These are phyloP conservation scores for Gryganskiella cystojenkinii DNA, from an alignment of 192 early-diverging fungal species.

Conservation along the genomic window DNA sequence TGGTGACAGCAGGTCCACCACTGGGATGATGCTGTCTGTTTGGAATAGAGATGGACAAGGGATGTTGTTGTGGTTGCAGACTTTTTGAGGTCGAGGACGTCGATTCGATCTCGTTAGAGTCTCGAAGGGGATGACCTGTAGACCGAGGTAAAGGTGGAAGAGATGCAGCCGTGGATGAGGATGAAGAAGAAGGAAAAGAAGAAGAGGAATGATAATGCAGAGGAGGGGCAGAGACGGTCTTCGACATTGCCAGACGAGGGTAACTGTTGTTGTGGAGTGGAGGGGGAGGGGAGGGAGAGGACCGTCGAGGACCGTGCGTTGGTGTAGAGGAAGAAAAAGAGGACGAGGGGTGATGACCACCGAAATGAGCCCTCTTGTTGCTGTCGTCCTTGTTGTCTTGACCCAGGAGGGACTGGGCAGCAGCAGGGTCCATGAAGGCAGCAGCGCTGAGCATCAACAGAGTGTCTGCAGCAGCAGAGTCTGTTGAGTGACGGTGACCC, in stretches of 20 bases:
- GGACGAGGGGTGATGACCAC: background rate
- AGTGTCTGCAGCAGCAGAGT: constrained; percentile 49
- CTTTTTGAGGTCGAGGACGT: no score
- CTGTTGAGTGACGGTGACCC: constrained; percentile 32
- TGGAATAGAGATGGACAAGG: no score
- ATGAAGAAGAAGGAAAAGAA: background rate
- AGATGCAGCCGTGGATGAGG: background rate
- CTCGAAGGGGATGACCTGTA: no score
- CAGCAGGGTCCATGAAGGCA: constrained; percentile 43
- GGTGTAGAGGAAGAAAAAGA: background rate
- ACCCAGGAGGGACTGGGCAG: constrained; percentile 4
- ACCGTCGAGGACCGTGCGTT: background rate
- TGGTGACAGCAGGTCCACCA: no score
- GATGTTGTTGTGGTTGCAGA: no score
- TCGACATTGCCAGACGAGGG: constrained; percentile 23
- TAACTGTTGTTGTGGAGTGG: background rate
- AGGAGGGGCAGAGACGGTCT: constrained; percentile 39
- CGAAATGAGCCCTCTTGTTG: background rate
- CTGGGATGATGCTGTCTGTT: no score
- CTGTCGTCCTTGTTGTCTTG: background rate
- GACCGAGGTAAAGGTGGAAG: background rate
- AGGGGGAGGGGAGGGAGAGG: background rate
- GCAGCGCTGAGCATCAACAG: constrained; percentile 48
- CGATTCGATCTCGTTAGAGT: no score
- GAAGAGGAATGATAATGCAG: constrained; percentile 7